These are phyloP conservation scores for Geotrichum armillariae DNA, from an alignment of 1,139 yeast genomes.

Conservation along the genomic window DNA sequence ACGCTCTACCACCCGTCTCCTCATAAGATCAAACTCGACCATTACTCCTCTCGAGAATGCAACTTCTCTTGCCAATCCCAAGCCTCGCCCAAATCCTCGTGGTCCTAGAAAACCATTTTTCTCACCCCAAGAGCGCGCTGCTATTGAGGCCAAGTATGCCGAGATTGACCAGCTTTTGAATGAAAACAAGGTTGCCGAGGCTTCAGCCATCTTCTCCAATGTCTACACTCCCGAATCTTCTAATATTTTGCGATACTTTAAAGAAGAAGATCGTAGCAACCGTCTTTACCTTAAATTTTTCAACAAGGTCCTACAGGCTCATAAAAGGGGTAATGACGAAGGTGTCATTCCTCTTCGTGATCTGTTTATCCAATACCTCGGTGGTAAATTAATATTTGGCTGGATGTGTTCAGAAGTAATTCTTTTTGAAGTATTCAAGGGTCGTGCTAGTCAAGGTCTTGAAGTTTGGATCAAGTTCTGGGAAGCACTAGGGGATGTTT, in stretches of 20 bases:
- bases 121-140: slow-evolving; percentile 4
- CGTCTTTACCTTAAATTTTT: slow-evolving; percentile 12
- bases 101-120: slow-evolving; percentile 1
- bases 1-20: not conserved
- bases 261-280: not conserved
- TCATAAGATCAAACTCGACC: slow-evolving; percentile 4
- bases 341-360: slow-evolving; percentile 20
- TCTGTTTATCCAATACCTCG: slow-evolving; percentile 26
- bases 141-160: slow-evolving; percentile 9
- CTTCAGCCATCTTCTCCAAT: slow-evolving; percentile 13
- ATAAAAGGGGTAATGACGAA: slow-evolving; percentile 8
- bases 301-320: slow-evolving; percentile 14
- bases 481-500: slow-evolving; percentile 32
- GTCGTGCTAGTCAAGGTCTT: slow-evolving; percentile 34
- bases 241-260: slow-evolving; percentile 9
- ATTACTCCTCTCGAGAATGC: not conserved
- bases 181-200: slow-evolving; percentile 11
- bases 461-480: slow-evolving; percentile 39
- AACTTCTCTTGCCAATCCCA: not conserved
- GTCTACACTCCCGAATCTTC: slow-evolving; percentile 15
- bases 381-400: slow-evolving; percentile 28
- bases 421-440: slow-evolving; percentile 29
- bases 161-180: slow-evolving; percentile 10
- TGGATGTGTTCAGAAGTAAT: slow-evolving; percentile 35
- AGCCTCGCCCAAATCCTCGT: slow-evolving; percentile 1